Evolutionary conservation across 148 eudicot species (phyloP).

Genomic region (Amaranthus palmeri): DNA sequence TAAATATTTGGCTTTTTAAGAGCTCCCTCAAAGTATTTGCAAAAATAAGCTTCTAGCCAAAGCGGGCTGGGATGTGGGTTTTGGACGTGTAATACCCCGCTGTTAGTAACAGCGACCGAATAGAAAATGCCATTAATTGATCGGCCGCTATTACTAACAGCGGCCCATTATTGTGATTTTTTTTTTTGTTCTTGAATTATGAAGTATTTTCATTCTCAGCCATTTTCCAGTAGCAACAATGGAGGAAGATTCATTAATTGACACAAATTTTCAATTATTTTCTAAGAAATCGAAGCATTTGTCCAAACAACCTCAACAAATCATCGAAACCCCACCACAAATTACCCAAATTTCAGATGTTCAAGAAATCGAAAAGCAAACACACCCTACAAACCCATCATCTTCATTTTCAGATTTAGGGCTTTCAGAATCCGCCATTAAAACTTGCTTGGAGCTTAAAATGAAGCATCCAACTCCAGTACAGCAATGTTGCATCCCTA

Average conservation of each 20-base stretch:
- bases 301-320: conserved; percentile 12
- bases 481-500: conserved; percentile 78
- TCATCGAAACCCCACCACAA: conserved; percentile 9
- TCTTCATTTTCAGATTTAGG: conserved; percentile 57
- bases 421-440: conserved; percentile 64
- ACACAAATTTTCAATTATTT: conserved; percentile 50
- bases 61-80: too few relatives aligned
- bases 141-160: too few relatives aligned
- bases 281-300: conserved; percentile 29
- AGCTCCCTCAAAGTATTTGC: too few relatives aligned
- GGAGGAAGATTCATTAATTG: conserved; percentile 48
- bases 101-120: too few relatives aligned
- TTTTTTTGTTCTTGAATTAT: too few relatives aligned
- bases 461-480: conserved; percentile 79
- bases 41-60: too few relatives aligned
- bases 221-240: too few relatives aligned
- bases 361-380: conserved; percentile 32
- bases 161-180: too few relatives aligned
- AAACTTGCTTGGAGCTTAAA: conserved; percentile 67
- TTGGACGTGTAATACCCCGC: too few relatives aligned
- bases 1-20: too few relatives aligned
- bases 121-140: too few relatives aligned
- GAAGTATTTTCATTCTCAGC: too few relatives aligned
- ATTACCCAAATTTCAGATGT: conserved; percentile 7
- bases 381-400: conserved; percentile 17